Base-by-base conservation (phyloP, 2,329 filamentous ascomycete species). In the Talaromyces atroroseus region DNA sequence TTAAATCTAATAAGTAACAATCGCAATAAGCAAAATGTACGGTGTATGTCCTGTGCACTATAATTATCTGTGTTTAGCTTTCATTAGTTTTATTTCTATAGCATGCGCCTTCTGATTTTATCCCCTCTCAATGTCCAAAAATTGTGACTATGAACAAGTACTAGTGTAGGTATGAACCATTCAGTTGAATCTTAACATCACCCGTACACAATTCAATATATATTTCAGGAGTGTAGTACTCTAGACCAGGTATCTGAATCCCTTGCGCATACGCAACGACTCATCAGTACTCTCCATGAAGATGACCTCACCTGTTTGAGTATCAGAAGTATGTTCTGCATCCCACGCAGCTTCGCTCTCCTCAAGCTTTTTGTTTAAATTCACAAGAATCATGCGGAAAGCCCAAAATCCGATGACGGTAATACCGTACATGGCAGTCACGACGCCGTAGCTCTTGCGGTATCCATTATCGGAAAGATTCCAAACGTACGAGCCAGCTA, bases 401-500 rank as follows among this genome's bases (percentile, higher is more conserved):
- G 32, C 32, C 32, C 32, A 36, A 16, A 36, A 36, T 36, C 32
- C 32, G 32, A 36, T 16, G 32, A 36, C 16, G 32, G 32, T 36
- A 36, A 36, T 12, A 36, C 32, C 32, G 8, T 36, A 36, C 32
- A 36, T 36, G 32, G 32, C 32, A 36, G 32, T 36, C 32, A 36
- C 32, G 11, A 36, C 16, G 14, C 32, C 32, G 32, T 36, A 36
- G 32, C 32, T 36, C 32, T 36, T 36, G 32, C 32, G 32, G 32
- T 36, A 36, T 36, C 32, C 32, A 5, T 36, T 5, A 16, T 16
- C 14, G 5, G 32, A 36, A 36, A 36, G 32, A 36, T 36, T 36
- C 29, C 32, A 36, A 36, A 36, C 32, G 32, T 36, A 36, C 32
- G 32, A 36, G 12, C 32, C 32, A 36, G 32, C 32, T 61, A 92